A percentile compares a stretch with the other conserved stretches of the same genome.
Evolutionary conservation across 495 filamentous ascomycete genomes (phyloP).

Genomic region (Chaetomidium leptoderma): DNA sequence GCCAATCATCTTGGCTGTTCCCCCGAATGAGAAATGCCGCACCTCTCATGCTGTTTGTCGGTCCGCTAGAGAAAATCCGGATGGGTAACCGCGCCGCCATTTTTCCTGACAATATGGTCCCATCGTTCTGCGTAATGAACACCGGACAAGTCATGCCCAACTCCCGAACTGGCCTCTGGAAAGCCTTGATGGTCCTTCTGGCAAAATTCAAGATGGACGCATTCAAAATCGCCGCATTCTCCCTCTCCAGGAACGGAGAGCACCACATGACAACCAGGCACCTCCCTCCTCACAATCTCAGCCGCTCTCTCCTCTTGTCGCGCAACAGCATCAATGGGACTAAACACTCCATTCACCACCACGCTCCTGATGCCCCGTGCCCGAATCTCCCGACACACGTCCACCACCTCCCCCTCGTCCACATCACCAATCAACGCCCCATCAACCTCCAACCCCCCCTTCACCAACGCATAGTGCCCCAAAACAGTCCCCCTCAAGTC

Average conservation of each 20-base stretch:
- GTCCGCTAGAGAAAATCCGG: conserved; percentile 50
- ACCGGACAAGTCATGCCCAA: conserved; percentile 48
- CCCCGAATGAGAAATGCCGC: conserved; percentile 47
- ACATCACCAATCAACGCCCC: conserved; percentile 46
- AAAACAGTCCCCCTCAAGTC: conserved; percentile 46
- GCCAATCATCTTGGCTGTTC: too few relatives aligned
- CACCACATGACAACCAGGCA: conserved; percentile 47
- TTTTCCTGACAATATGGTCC: conserved; percentile 47
- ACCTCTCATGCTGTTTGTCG: conserved; percentile 55
- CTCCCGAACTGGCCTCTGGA: conserved; percentile 43
- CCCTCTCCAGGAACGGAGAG: conserved; percentile 53
- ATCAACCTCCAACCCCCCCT: conserved; percentile 51
- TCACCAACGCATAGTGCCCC: conserved; percentile 43
- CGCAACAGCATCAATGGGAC: conserved; percentile 50
- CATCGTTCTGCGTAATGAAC: conserved; percentile 56
- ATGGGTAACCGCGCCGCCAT: conserved; percentile 51
- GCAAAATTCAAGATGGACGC: conserved; percentile 51
- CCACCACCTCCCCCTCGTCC: conserved; percentile 42
- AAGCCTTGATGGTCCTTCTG: conserved; percentile 45
- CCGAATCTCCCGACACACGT: conserved; percentile 40
- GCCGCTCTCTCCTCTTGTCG: conserved; percentile 48
- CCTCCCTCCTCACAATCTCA: conserved; percentile 40
- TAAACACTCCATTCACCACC: conserved; percentile 57
- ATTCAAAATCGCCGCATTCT: conserved; percentile 55
- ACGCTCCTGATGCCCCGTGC: conserved; percentile 45